Evolutionary conservation across 2,329 filamentous ascomycete genomes (phyloP), one percentile per base, ranked within the genome.

Genomic region (Colletotrichum orbiculare): DNA sequence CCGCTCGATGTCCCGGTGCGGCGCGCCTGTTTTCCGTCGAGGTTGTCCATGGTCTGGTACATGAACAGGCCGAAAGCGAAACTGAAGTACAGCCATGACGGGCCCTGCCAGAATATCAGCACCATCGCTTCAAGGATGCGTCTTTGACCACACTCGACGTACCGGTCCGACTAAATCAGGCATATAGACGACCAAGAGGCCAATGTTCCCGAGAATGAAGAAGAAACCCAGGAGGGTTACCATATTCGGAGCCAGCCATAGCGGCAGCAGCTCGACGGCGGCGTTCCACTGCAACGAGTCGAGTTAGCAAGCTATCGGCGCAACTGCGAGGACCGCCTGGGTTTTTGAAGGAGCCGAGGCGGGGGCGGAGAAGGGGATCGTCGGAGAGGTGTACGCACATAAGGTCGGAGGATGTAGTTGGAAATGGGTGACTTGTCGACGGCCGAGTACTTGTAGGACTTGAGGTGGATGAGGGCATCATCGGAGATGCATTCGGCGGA

Each of bases 11-110:
- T 97, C 57, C 95, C 94, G 4, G 96, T 99, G 73, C 96, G 87
- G 69, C 96, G 87, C 63, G 96, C 96, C 82, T 99, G 96, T 81
- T 99, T 99, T 71, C 96, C 96, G 78, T 99, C 96, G 69, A 98
- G 91, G 77, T 99, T 99, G 83, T 99, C 96, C 91, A 99, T 94
- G 12, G 96, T 99, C 71, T 96, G 96, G 80, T 98, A 97, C 92
- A 97, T 96, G 91, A 97, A 99, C 64, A 99, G 86, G 45, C 96
- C 96, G 69, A 97, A 87, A 2, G 94, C 95, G 77, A 98, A 98
- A 80, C 93, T 97, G 76, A 93, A 96, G 82, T 97, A 98, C 17
- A 98, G 79, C 95, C 96, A 98, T 73, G 90, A 86, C 8, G 94
- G 94, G 17, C 90, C 93, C 90, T 96, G 8, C 13, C 46, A 45